Percentiles rank a stretch among this genome's conserved stretches.
These are phyloP conservation scores for Fusarium sp. DNA, from an alignment of 2,329 filamentous ascomycete species.

Conservation along the genomic window DNA sequence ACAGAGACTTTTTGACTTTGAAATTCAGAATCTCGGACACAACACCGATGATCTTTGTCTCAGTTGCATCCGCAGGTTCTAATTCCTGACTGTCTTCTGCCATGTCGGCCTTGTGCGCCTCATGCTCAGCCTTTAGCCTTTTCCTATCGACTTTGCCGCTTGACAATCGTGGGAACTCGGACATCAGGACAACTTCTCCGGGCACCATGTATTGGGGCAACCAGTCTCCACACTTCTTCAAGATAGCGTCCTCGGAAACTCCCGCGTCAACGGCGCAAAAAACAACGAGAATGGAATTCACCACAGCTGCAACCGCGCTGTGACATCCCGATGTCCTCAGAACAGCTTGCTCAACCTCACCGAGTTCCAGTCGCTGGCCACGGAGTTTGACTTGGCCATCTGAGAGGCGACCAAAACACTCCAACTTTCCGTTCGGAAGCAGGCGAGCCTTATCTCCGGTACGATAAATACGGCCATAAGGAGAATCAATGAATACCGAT, in stretches of 20 bases:
- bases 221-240: conserved; percentile 76
- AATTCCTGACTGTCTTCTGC: conserved; percentile 6
- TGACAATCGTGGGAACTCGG: conserved; percentile 77
- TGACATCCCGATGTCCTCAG: conserved; percentile 72
- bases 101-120: conserved; percentile 27
- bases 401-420: conserved; percentile 84
- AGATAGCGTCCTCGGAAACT: conserved; percentile 56
- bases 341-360: conserved; percentile 80
- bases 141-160: conserved; percentile 88
- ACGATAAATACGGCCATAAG: conserved; percentile 79
- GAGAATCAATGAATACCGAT: conserved; percentile 75
- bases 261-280: conserved; percentile 72
- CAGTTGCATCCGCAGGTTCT: conserved; percentile 35
- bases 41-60: conserved; percentile 52
- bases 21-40: conserved; percentile 57
- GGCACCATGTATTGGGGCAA: conserved; percentile 88
- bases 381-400: conserved; percentile 88
- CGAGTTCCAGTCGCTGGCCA: conserved; percentile 85
- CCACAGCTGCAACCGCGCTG: conserved; percentile 74
- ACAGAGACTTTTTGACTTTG: conserved; percentile 51
- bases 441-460: conserved; percentile 87
- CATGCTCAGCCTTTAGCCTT: conserved; percentile 66
- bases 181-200: conserved; percentile 73
- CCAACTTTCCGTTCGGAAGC: conserved; percentile 74
- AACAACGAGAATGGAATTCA: conserved; percentile 76